A percentile compares a stretch with the other conserved stretches of the same genome.
phyloP scores from a whole-genome alignment of 2,329 filamentous ascomycete species.

The Aspergillus glaucus region DNA sequence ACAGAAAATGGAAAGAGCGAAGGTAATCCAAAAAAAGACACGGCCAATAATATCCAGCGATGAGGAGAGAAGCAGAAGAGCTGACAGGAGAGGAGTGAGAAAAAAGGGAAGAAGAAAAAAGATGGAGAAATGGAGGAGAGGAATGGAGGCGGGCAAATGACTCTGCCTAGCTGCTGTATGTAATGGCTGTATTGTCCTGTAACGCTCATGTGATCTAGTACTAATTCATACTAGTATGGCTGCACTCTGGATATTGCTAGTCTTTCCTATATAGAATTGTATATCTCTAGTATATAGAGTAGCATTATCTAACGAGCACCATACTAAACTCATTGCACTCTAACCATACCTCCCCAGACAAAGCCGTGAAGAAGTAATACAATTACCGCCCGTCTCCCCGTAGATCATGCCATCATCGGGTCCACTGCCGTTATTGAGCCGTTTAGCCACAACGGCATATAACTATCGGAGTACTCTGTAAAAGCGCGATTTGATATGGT shows the following conservation, averaged over 20 bases:
- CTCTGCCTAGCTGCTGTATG: neutral
- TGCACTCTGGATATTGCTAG: neutral
- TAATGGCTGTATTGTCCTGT: neutral
- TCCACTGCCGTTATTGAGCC: slow-evolving; percentile 2
- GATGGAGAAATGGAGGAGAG: neutral
- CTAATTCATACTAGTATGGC: neutral
- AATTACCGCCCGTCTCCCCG: neutral
- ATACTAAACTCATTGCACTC: neutral
- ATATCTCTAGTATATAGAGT: too few species aligned
- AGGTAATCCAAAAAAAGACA: neutral
- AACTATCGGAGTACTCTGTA: too few species aligned
- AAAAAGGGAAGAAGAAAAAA: neutral
- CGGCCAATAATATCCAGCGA: neutral
- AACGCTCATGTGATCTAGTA: neutral
- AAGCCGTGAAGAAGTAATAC: neutral
- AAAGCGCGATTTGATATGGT: too few species aligned
- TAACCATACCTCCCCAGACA: neutral
- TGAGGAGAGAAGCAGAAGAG: slow-evolving; percentile 3
- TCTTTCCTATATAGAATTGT: neutral
- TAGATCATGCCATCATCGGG: slow-evolving; percentile 13
- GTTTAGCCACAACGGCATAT: too few species aligned
- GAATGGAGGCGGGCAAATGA: neutral
- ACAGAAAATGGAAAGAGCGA: neutral
- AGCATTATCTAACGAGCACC: too few species aligned
- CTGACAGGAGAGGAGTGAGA: neutral